Base-by-base conservation (phyloP, 2,329 filamentous ascomycete genomes). In the Sporothrix brasiliensis region DNA sequence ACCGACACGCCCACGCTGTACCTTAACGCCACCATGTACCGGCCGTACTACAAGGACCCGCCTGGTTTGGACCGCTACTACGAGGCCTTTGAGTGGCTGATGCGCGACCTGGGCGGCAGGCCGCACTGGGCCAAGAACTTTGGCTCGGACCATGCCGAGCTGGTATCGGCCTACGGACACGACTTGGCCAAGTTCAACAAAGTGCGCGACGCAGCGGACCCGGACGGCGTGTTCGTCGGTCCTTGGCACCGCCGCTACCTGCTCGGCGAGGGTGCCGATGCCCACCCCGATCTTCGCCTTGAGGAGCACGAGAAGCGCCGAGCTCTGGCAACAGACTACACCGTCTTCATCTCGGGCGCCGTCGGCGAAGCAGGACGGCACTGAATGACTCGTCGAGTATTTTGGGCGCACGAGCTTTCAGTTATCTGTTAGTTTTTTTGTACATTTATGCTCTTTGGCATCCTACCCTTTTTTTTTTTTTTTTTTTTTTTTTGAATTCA, bases 111-210 rank as follows among this genome's bases (percentile, higher is more conserved):
- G 74, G 90, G 89, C 69, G 92, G 89, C 16, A 85, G 84, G 71
- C 92, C 92, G 39, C 92, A 94, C 79, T 94, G 92, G 90, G 92
- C 91, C 27, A 94, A 94, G 83, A 93, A 92, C 77, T 94, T 93
- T 78, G 80, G 81, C 27, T 83, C 83, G 16, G 81, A 83, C 50
- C 82, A 84, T 47, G 75, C 79, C 1, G 86, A 91, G 52, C 81
- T 93, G 53, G 82, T 83, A 34, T 77, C 78, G 0, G 86, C 89
- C 78, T 93, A 92, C 77, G 88, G 88, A 24, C 78, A 83, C 7
- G 82, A 89, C 72, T 82, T 93, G 75, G 77, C 81, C 27, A 81
- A 85, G 68, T 94, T 89, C 85, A 80, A 88, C 67, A 81, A 81
- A 56, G 85, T 93, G 16, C 84, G 91, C 72, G 83, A 87, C 70